Evolutionary conservation across 345 rosid genomes (phyloP).

Genomic region (Euphorbia tirucalli): DNA sequence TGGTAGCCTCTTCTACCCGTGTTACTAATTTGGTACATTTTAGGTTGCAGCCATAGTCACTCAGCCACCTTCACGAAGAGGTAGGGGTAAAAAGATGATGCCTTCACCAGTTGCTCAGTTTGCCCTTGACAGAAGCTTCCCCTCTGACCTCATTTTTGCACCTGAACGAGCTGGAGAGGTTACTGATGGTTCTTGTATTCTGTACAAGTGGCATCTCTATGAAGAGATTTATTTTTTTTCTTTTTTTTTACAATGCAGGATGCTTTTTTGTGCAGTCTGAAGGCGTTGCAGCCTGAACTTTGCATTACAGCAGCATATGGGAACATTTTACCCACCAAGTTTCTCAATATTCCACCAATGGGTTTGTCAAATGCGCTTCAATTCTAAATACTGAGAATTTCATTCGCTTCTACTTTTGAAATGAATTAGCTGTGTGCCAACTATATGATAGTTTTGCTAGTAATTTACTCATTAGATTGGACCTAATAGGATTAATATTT

Average conservation of each 20-base stretch:
- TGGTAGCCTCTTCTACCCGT: neutral
- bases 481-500: neutral
- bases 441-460: neutral
- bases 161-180: slow-evolving; percentile 93
- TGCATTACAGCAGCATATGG: slow-evolving; percentile 97
- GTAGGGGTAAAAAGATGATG: slow-evolving; percentile 70
- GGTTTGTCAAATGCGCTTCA: slow-evolving; percentile 50
- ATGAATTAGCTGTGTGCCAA: neutral
- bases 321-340: slow-evolving; percentile 79
- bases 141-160: slow-evolving; percentile 71
- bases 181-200: slow-evolving; percentile 11
- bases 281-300: slow-evolving; percentile 81
- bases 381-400: slow-evolving; percentile 1
- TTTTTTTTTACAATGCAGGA: slow-evolving; percentile 45
- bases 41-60: slow-evolving; percentile 94
- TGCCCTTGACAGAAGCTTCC: slow-evolving; percentile 78
- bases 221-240: slow-evolving; percentile 4
- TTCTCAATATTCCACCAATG: slow-evolving; percentile 68
- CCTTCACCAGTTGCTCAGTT: slow-evolving; percentile 81
- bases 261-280: slow-evolving; percentile 54
- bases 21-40: neutral
- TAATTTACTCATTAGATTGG: neutral
- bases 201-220: neutral
- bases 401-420: slow-evolving; percentile 7
- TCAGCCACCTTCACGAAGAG: slow-evolving; percentile 82